Percentiles rank a stretch among this genome's conserved stretches.
phyloP scores from a whole-genome alignment of 768 basidiomycete genomes.

The Mycena olivaceomarginata region DNA sequence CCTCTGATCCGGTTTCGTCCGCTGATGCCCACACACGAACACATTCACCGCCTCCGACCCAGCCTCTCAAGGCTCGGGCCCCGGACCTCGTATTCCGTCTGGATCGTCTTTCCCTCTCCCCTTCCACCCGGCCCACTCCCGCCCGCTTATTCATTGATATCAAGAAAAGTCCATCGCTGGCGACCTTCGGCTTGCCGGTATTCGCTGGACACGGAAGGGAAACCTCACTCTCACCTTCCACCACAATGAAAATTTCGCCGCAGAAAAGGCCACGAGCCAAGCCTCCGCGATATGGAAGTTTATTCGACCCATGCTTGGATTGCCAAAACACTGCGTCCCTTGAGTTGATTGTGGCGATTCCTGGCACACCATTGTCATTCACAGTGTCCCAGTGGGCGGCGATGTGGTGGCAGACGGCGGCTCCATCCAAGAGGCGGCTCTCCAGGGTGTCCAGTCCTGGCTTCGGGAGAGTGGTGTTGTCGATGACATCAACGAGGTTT shows the following conservation, averaged over 20 bases:
- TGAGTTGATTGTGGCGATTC: background rate
- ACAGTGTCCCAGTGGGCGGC: background rate
- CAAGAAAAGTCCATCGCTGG: background rate
- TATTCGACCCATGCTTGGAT: background rate
- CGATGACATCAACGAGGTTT: background rate
- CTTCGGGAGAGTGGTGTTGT: background rate
- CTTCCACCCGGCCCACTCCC: background rate
- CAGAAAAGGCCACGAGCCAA: background rate
- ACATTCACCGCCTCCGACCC: too few relatives aligned
- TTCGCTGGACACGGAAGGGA: background rate
- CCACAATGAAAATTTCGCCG: background rate
- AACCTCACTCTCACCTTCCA: background rate
- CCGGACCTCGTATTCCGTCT: background rate
- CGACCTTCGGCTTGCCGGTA: background rate
- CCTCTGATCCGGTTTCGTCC: too few relatives aligned
- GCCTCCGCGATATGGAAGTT: background rate
- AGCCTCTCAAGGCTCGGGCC: background rate
- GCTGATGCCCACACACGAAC: too few relatives aligned
- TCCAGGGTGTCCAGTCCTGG: background rate
- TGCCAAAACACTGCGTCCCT: background rate
- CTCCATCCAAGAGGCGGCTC: too few relatives aligned
- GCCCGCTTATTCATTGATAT: too few relatives aligned
- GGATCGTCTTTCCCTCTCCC: background rate
- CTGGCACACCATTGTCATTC: background rate
- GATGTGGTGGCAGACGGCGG: background rate